Evolutionary conservation across 2,329 filamentous ascomycete species (phyloP).

Genomic region (Nakataea oryzae): DNA sequence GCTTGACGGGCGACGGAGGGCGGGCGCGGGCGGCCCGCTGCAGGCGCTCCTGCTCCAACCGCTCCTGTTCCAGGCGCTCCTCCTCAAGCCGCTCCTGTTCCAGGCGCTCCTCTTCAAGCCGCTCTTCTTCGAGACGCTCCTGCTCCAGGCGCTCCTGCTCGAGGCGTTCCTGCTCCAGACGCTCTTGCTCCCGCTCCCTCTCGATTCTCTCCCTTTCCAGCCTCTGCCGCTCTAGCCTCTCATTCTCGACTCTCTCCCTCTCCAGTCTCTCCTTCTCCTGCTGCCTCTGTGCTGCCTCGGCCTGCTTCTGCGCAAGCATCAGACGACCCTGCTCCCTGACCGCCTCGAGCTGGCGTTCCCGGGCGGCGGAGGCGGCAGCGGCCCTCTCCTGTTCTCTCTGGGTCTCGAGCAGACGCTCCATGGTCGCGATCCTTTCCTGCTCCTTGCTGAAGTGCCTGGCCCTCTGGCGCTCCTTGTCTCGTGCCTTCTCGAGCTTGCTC

Average conservation of each 20-base stretch:
- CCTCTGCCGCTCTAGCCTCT: background rate
- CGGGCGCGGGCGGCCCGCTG: slow-evolving; percentile 12
- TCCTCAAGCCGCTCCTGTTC: slow-evolving; percentile 10
- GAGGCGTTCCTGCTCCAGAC: slow-evolving; percentile 8
- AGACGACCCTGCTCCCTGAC: slow-evolving; percentile 41
- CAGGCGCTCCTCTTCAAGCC: slow-evolving; percentile 8
- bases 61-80: slow-evolving; percentile 2
- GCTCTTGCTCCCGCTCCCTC: too few species aligned
- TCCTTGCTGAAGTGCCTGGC: slow-evolving; percentile 48
- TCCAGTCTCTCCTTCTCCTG: background rate
- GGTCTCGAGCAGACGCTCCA: slow-evolving; percentile 35
- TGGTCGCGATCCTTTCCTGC: slow-evolving; percentile 39
- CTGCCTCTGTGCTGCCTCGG: slow-evolving; percentile 4
- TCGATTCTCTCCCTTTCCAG: slow-evolving; percentile 12
- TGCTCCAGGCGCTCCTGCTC: slow-evolving; percentile 10
- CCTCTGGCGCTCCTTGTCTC: slow-evolving; percentile 63
- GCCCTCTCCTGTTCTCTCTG: slow-evolving; percentile 40
- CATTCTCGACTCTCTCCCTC: too few species aligned
- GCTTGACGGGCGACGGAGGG: slow-evolving; percentile 22
- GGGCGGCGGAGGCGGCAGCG: too few species aligned
- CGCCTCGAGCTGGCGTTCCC: slow-evolving; percentile 31
- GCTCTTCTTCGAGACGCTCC: slow-evolving; percentile 9
- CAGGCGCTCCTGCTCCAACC: slow-evolving; percentile 6
- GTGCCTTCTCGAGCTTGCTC: slow-evolving; percentile 54
- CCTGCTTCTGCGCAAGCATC: slow-evolving; percentile 7